Percentiles rank a stretch among this genome's conserved stretches.
Evolutionary conservation across 2,329 filamentous ascomycete genomes (phyloP).

Genomic region (Trichoderma hamatum): DNA sequence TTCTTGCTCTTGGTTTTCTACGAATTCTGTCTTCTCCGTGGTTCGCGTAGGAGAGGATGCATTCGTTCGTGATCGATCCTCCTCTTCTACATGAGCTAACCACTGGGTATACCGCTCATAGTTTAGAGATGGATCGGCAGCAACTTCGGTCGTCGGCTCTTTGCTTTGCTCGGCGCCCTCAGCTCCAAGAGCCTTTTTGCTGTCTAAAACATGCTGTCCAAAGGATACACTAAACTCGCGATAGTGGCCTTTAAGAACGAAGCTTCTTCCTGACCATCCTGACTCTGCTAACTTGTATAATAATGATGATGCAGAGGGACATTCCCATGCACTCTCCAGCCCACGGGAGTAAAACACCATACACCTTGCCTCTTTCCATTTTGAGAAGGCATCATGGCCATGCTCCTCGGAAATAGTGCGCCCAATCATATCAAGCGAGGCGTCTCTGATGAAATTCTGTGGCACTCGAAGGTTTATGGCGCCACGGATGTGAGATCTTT

Average conservation of each 20-base stretch:
- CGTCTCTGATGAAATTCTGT: constrained; percentile 51
- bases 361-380: constrained; percentile 51
- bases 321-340: constrained; percentile 55
- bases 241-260: constrained; percentile 60
- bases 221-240: constrained; percentile 58
- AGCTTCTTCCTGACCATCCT: constrained; percentile 56
- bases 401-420: constrained; percentile 53
- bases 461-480: constrained; percentile 57
- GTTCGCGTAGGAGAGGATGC: constrained; percentile 46
- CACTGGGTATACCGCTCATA: constrained; percentile 50
- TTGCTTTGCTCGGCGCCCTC: constrained; percentile 39
- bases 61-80: constrained; percentile 45
- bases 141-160: neutral
- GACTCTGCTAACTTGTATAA: constrained; percentile 49
- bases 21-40: constrained; percentile 45
- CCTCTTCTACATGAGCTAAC: constrained; percentile 48
- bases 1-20: constrained; percentile 51
- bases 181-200: constrained; percentile 46
- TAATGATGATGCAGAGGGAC: constrained; percentile 51
- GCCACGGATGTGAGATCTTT: constrained; percentile 54
- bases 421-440: constrained; percentile 55
- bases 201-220: constrained; percentile 52
- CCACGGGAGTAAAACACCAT: constrained; percentile 58
- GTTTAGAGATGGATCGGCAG: constrained; percentile 33
- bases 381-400: constrained; percentile 50